Percentiles rank a stretch among this genome's conserved stretches.
phyloP scores from a whole-genome alignment of 164 flowering plant genomes.

The Berberis vulgaris region DNA sequence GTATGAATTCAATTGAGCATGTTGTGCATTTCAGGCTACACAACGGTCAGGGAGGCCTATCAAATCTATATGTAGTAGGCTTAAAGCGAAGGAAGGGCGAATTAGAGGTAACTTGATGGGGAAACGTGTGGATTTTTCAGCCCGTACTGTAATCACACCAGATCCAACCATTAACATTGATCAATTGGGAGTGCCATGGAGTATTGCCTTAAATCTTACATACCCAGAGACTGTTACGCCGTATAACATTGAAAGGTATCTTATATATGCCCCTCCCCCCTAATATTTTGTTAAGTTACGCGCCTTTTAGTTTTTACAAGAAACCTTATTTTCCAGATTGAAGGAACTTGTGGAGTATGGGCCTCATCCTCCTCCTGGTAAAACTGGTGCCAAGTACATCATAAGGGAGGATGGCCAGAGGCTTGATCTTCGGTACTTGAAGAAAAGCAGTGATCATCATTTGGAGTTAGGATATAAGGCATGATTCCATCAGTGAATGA shows the following conservation, averaged over 20 bases:
- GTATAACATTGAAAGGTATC: constrained; percentile 93
- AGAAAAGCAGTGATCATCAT: constrained; percentile 95
- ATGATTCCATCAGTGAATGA: background rate
- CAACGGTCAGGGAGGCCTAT: constrained; percentile 95
- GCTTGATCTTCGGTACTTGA: constrained; percentile 97
- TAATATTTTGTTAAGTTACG: background rate
- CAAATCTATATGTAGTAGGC: constrained; percentile 83
- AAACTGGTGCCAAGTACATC: constrained; percentile 97
- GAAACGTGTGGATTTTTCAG: constrained; percentile 84
- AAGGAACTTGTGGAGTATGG: constrained; percentile 99
- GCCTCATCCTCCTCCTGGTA: constrained; percentile 99
- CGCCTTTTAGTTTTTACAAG: background rate
- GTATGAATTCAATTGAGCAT: constrained; percentile 26
- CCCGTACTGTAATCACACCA: constrained; percentile 94
- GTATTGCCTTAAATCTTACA: constrained; percentile 93
- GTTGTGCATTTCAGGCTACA: constrained; percentile 57
- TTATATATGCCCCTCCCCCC: background rate
- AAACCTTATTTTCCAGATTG: constrained; percentile 34
- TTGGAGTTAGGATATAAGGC: constrained; percentile 97
- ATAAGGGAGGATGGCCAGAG: constrained; percentile 96
- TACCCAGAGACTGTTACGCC: constrained; percentile 99
- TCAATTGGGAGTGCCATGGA: constrained; percentile 97
- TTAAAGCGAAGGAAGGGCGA: constrained; percentile 90
- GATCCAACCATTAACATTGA: constrained; percentile 97
- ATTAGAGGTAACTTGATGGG: constrained; percentile 95